Conservation (phyloP, 805 yeast species). For the Wickerhamomyces rabaulensis region DNA sequence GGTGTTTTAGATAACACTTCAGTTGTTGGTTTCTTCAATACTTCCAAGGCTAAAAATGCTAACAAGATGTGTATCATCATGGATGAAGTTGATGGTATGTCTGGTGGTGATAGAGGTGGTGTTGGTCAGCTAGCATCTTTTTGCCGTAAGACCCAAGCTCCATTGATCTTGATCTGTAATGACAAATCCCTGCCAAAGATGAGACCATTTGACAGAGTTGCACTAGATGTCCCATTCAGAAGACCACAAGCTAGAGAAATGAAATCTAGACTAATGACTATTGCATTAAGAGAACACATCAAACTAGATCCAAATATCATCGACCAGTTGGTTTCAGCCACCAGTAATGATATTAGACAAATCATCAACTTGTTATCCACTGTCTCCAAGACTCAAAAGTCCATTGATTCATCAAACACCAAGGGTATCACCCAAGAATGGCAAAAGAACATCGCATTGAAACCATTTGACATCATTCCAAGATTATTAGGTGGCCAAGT, state of each 20-base stretch:
- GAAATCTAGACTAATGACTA: conserved; percentile 81
- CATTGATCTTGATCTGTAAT: conserved; percentile 89
- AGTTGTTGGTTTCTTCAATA: conserved; percentile 67
- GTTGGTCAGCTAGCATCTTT: conserved; percentile 89
- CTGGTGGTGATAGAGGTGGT: conserved; percentile 98
- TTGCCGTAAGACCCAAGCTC: conserved; percentile 80
- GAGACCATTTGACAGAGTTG: conserved; percentile 88
- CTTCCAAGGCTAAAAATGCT: conserved; percentile 22
- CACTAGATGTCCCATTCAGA: conserved; percentile 77
- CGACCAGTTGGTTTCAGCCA: conserved; percentile 78
- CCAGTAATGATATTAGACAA: conserved; percentile 90
- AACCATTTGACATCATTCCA: conserved; percentile 86
- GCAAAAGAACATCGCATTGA: conserved; percentile 86
- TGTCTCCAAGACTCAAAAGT: conserved; percentile 66
- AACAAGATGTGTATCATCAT: conserved; percentile 77
- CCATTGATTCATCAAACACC: conserved; percentile 60
- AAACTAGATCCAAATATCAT: conserved; percentile 75
- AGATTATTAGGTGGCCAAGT: conserved; percentile 57
- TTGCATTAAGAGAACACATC: conserved; percentile 79
- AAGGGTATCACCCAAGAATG: conserved; percentile 60
- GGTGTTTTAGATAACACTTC: conserved; percentile 77
- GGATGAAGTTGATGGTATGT: conserved; percentile 99
- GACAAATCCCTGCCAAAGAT: conserved; percentile 90
- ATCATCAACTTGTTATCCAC: conserved; percentile 86
- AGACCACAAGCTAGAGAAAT: conserved; percentile 83